phyloP scores from a whole-genome alignment of 1,139 yeast genomes.

The Geotrichum bryndzae region DNA sequence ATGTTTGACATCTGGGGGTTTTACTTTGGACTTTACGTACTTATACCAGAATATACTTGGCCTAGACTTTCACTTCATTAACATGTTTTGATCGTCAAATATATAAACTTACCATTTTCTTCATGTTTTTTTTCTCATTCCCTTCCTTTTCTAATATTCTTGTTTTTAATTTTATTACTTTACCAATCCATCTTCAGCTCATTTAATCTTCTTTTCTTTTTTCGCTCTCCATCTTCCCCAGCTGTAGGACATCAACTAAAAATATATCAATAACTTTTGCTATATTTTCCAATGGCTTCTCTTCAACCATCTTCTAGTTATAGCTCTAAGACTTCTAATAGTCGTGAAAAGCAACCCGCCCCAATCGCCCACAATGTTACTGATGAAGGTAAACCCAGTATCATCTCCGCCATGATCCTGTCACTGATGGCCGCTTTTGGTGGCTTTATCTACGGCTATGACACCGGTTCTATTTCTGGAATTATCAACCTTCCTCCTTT shows the following conservation, averaged over 20 bases:
- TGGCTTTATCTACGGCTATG: constrained; percentile 55
- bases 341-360: not conserved
- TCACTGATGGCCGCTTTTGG: constrained; percentile 41
- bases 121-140: not conserved
- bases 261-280: not conserved
- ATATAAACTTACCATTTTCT: not conserved
- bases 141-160: too few relatives aligned
- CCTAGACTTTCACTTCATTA: not conserved
- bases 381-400: constrained; percentile 3
- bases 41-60: not conserved
- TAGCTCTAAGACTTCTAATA: not conserved
- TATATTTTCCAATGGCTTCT: not conserved
- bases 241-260: not conserved
- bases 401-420: not conserved
- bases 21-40: not conserved
- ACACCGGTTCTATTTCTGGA: constrained; percentile 60
- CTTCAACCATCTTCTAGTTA: not conserved
- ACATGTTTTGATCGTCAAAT: not conserved
- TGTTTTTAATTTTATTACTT: not conserved
- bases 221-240: not conserved
- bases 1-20: not conserved
- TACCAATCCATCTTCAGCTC: not conserved
- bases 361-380: not conserved
- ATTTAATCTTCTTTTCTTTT: not conserved
- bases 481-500: constrained; percentile 67